Evolutionary conservation across 2,329 filamentous ascomycete species (phyloP).

Genomic region (Knoxdaviesia capensis): DNA sequence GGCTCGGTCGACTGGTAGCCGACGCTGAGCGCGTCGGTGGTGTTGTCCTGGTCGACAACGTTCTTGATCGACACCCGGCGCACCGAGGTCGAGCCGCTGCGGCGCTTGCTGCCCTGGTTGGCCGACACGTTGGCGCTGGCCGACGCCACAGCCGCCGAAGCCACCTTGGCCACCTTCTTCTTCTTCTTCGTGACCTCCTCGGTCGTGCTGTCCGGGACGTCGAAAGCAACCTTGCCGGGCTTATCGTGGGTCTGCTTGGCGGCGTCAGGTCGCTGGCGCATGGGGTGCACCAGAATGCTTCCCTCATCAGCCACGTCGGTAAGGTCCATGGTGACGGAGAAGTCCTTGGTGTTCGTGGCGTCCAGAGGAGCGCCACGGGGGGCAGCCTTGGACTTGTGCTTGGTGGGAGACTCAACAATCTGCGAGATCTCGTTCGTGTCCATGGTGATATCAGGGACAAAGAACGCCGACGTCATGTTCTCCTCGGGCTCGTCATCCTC

Average conservation of each 20-base stretch:
- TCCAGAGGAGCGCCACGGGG: not conserved
- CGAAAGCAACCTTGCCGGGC: conserved; percentile 20
- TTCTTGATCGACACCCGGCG: conserved; percentile 5
- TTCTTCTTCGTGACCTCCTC: conserved; percentile 7
- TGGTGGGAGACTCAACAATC: conserved; percentile 2
- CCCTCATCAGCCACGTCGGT: too few relatives aligned
- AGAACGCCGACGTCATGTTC: conserved; percentile 38
- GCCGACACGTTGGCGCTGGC: conserved; percentile 12
- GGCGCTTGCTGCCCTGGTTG: conserved; percentile 22
- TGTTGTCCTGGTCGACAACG: conserved; percentile 4
- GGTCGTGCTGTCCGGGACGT: conserved; percentile 16
- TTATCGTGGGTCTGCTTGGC: conserved; percentile 2
- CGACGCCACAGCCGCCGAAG: conserved; percentile 1
- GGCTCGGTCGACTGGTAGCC: conserved; percentile 8
- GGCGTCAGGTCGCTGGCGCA: conserved; percentile 2
- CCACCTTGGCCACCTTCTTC: conserved; percentile 1
- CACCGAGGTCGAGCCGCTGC: conserved; percentile 7
- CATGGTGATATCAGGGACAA: conserved; percentile 36
- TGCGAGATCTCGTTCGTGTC: conserved; percentile 16
- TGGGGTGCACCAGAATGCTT: not conserved
- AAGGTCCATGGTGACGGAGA: too few relatives aligned
- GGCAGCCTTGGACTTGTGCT: conserved; percentile 9
- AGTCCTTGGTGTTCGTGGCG: too few relatives aligned
- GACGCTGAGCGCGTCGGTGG: conserved; percentile 7
- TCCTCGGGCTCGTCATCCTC: conserved; percentile 18